phyloP scores from a whole-genome alignment of 306 rosid species.

The Trifolium pratense region DNA sequence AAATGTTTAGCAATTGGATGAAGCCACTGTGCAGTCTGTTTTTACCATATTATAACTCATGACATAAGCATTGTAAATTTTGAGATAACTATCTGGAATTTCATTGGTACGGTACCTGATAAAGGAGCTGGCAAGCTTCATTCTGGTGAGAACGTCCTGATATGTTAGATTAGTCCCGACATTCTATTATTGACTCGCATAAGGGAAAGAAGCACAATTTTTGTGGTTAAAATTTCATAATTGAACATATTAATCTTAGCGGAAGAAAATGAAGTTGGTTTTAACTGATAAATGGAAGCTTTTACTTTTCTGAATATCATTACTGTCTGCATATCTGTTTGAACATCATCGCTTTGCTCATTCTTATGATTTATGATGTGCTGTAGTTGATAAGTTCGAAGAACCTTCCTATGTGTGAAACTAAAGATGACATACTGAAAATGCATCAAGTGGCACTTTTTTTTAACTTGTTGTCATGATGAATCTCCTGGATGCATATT shows the following conservation, averaged over 20 bases:
- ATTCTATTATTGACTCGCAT: conserved; percentile 24
- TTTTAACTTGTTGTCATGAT: no score
- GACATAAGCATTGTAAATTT: not conserved
- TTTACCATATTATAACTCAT: not conserved
- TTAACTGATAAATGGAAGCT: no score
- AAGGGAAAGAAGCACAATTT: not conserved
- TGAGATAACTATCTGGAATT: conserved; percentile 17
- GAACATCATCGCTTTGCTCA: not conserved
- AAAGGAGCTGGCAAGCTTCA: conserved; percentile 69
- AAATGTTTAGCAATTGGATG: conserved; percentile 9
- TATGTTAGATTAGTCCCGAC: conserved; percentile 34
- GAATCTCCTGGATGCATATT: no score
- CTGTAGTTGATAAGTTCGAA: conserved; percentile 16
- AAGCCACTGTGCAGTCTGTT: not conserved
- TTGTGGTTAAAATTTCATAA: not conserved
- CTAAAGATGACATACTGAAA: not conserved
- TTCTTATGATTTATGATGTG: not conserved
- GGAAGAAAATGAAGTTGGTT: no score
- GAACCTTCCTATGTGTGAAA: conserved; percentile 23
- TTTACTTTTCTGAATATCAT: no score
- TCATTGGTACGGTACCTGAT: conserved; percentile 58
- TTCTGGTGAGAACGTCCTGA: conserved; percentile 61
- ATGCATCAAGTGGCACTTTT: no score
- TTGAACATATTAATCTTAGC: no score
- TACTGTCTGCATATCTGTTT: no score